Evolutionary conservation across 495 filamentous ascomycete species (phyloP), one percentile per base, ranked within the genome.

Genomic region (Podospora conica): DNA sequence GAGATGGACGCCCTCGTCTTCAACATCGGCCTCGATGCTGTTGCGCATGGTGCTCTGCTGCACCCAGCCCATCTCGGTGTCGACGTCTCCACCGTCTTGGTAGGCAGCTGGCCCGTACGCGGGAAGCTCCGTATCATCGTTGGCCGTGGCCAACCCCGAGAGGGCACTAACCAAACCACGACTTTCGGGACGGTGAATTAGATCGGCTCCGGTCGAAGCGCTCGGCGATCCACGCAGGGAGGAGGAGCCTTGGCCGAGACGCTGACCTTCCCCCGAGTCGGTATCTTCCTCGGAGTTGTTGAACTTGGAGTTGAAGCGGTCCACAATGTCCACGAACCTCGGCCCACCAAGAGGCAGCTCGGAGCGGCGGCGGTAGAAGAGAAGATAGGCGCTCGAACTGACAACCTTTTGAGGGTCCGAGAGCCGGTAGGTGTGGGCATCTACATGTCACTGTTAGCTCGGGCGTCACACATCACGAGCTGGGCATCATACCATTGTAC

Each of bases 311-410:
- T 77, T 71, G 64, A 80, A 82, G 48, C 82, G 81, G n/a, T 84
- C 82, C 53, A 91, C 78, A 53, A 95, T 83, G 68, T 89, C 77
- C 65, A 92, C 82, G 54, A 92, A 87, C 64, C 83, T 83, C 7
- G 85, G 83, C 20, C 92, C 92, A 55, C 95, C 95, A 33, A 98
- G 84, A 29, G 91, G 88, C 24, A 72, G 78, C 6, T 83, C 78
- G 10, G 91, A 91, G 65, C 91, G 90, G 61, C 96, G 92, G 28
- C 95, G 90, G 78, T 98, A 98, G 83, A 98, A 98, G 40, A 98
- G 81, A 9, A 98, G 87, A 75, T 98, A 98, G 0, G 95, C 96
- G 23, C 88, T 85, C 6, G 85, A 69, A 3, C 87, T 88, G 40
- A 91, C 84, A 9, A 91, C 83, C 48, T 72, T 76, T 55, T 82